phyloP scores from a whole-genome alignment of 2,329 filamentous ascomycete genomes.

The Fusarium anguioides region DNA sequence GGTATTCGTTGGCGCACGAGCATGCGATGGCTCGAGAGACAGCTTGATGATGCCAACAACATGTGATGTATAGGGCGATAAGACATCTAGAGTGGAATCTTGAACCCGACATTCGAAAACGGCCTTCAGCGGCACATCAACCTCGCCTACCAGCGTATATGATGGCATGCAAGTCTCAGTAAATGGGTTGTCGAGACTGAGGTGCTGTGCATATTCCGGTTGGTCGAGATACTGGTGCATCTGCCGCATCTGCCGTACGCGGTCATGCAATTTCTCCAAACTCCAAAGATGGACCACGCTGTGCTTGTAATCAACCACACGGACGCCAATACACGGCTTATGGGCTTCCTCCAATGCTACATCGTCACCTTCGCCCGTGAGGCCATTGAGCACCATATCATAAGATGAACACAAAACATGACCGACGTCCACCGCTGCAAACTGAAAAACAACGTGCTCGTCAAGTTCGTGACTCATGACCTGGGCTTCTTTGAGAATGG shows the following conservation, averaged over 20 bases:
- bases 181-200: conserved; percentile 93
- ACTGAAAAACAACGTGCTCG: conserved; percentile 93
- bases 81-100: conserved; percentile 90
- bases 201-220: conserved; percentile 92
- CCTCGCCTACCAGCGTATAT: conserved; percentile 92
- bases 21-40: conserved; percentile 91
- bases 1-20: conserved; percentile 89
- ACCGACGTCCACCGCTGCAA: conserved; percentile 88
- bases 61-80: conserved; percentile 91
- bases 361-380: conserved; percentile 86
- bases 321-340: conserved; percentile 91
- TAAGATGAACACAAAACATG: conserved; percentile 94
- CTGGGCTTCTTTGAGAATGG: conserved; percentile 92
- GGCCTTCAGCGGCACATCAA: conserved; percentile 88
- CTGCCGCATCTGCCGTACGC: conserved; percentile 92
- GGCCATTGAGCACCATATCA: conserved; percentile 92
- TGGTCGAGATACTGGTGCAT: conserved; percentile 97
- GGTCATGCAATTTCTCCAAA: conserved; percentile 87
- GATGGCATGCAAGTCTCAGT: conserved; percentile 90
- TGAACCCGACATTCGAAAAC: conserved; percentile 96
- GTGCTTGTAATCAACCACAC: conserved; percentile 91
- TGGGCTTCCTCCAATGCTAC: conserved; percentile 80
- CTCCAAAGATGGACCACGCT: conserved; percentile 93
- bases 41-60: conserved; percentile 91
- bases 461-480: conserved; percentile 98